Base-by-base conservation (phyloP, 805 yeast genomes). In the Hanseniaspora occidentalis region DNA sequence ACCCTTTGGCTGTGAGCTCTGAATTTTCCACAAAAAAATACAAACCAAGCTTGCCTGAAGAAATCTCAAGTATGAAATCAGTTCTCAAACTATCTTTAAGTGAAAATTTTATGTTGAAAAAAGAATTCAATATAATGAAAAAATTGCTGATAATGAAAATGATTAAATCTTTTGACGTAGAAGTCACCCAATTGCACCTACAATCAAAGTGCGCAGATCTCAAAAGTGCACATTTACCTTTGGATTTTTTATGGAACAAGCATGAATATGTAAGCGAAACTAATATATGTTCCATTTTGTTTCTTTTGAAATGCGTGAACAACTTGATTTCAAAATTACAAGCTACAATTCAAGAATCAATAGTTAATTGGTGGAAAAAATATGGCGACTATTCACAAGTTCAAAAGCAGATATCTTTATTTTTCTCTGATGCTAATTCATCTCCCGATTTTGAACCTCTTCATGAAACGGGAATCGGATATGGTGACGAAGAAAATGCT, bases 341-440 rank as follows among this genome's bases (percentile, higher is more conserved):
- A 16, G 46, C 45, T n/a, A 45, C 69, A 35, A 41, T 67, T 6
- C 48, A 49, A 16, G 49, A 41, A 4, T 64, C 64, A 41, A 56
- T 71, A 3, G 53, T 55, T 23, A 54, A 50, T 31, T 71, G 77
- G 77, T 65, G 73, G 69, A 62, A 54, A 35, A 39, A 59, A 6
- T 66, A 64, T 40, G 67, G 67, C 6, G 72, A 69, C 27, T 37
- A 68, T 9, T 51, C 63, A 36, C 60, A 56, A 14, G 36, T 63
- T 19, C 57, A 63, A 35, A 60, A 60, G 41, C 51, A 48, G 40
- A 42, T 16, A n/a, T n/a, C n/a, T n/a, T n/a, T n/a, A n/a, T n/a
- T n/a, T n/a, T n/a, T n/a, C n/a, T n/a, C n/a, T n/a, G n/a, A n/a
- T n/a, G n/a, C n/a, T n/a, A n/a, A n/a, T n/a, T n/a, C n/a, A n/a